phyloP scores from a whole-genome alignment of 2,329 filamentous ascomycete species.

The Bertia moriformis region DNA sequence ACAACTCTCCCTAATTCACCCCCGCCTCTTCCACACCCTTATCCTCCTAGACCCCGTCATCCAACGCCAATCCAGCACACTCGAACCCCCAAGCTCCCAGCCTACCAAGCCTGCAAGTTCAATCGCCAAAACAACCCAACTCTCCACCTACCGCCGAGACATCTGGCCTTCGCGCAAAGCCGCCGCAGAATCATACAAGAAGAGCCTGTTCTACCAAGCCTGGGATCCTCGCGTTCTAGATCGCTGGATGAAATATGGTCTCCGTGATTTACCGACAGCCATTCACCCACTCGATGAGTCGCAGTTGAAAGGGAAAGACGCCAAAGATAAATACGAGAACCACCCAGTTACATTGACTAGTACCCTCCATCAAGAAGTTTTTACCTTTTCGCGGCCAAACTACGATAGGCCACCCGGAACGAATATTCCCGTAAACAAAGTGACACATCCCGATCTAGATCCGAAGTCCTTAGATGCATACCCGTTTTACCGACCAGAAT shows the following conservation, averaged over 20 bases:
- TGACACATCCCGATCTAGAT: conserved; percentile 29
- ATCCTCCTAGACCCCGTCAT: conserved; percentile 80
- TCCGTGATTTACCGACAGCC: conserved; percentile 58
- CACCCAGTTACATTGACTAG: conserved; percentile 59
- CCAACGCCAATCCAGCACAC: conserved; percentile 26
- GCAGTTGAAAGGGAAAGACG: background rate
- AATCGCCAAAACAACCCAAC: conserved; percentile 1
- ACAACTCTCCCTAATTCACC: conserved; percentile 62
- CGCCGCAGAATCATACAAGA: conserved; percentile 52
- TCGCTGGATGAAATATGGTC: conserved; percentile 55
- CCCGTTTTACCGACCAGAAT: conserved; percentile 57
- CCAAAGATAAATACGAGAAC: conserved; percentile 11
- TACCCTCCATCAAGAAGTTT: conserved; percentile 76
- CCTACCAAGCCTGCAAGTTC: conserved; percentile 8
- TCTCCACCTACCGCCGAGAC: conserved; percentile 61
- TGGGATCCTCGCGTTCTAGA: conserved; percentile 77
- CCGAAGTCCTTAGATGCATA: conserved; percentile 18
- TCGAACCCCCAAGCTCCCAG: conserved; percentile 30
- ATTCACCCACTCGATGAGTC: conserved; percentile 27
- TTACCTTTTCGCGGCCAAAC: conserved; percentile 57
- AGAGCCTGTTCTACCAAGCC: conserved; percentile 60
- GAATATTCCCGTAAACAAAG: conserved; percentile 20
- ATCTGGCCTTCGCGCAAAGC: conserved; percentile 63
- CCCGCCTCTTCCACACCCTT: conserved; percentile 62
- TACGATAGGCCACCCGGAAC: conserved; percentile 25